These are phyloP conservation scores for Nepenthes gracilis DNA, from an alignment of 148 eudicot species.

Conservation along the genomic window DNA sequence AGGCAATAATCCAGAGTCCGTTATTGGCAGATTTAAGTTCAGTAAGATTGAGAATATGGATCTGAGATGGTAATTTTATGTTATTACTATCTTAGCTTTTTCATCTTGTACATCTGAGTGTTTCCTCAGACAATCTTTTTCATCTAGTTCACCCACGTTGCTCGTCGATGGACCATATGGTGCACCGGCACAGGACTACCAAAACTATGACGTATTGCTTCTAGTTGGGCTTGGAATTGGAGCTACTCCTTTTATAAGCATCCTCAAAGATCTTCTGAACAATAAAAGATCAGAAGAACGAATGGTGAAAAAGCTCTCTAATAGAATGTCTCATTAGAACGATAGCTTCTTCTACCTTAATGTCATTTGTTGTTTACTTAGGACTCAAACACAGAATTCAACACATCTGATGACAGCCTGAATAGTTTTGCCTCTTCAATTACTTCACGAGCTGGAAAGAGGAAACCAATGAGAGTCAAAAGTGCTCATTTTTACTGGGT, in stretches of 20 bases:
- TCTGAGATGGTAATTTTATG: slow-evolving; percentile 44
- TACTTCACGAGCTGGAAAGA: slow-evolving; percentile 34
- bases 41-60: slow-evolving; percentile 32
- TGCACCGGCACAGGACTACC: slow-evolving; percentile 94
- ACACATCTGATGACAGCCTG: slow-evolving; percentile 64
- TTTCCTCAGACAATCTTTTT: neutral
- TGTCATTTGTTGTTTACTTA: slow-evolving; percentile 8
- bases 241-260: slow-evolving; percentile 94
- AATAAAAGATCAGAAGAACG: slow-evolving; percentile 44
- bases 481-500: slow-evolving; percentile 96
- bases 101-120: no score
- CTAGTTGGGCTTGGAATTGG: slow-evolving; percentile 97
- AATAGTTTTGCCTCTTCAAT: slow-evolving; percentile 55
- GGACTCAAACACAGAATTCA: slow-evolving; percentile 70
- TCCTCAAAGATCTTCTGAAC: slow-evolving; percentile 77
- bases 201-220: slow-evolving; percentile 80
- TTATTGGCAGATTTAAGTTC: slow-evolving; percentile 66
- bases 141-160: slow-evolving; percentile 62
- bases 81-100: no score
- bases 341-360: neutral
- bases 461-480: slow-evolving; percentile 44
- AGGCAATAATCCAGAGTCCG: slow-evolving; percentile 29
- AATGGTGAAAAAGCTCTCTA: slow-evolving; percentile 22
- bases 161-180: slow-evolving; percentile 96
- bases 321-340: neutral